A percentile compares a stretch with the other conserved stretches of the same genome.
Evolutionary conservation across 2,329 filamentous ascomycete genomes (phyloP).

Genomic region (Penicillium janthinellum): DNA sequence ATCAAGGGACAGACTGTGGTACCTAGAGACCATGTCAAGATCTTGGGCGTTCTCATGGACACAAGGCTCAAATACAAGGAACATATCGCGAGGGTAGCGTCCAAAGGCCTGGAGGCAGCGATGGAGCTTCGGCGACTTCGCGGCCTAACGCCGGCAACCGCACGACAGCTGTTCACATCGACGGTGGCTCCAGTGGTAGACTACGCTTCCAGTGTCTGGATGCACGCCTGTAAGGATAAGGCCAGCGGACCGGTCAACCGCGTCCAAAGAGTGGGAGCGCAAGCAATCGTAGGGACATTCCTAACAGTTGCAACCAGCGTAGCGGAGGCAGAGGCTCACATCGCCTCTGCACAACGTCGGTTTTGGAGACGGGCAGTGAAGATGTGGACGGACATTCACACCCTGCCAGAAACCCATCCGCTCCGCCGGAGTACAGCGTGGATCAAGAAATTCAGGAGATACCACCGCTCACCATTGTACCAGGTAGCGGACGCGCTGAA

Average conservation of each 20-base stretch:
- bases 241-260: slow-evolving; percentile 23
- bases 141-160: slow-evolving; percentile 19
- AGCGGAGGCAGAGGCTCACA: slow-evolving; percentile 28
- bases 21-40: slow-evolving; percentile 23
- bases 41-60: slow-evolving; percentile 30
- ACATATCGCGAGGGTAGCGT: slow-evolving; percentile 20
- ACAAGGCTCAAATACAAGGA: slow-evolving; percentile 31
- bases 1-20: slow-evolving; percentile 24
- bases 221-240: slow-evolving; percentile 24
- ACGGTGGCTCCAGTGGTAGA: slow-evolving; percentile 31
- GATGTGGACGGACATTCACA: slow-evolving; percentile 22
- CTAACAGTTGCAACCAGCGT: slow-evolving; percentile 26
- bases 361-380: slow-evolving; percentile 26
- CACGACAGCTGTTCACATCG: slow-evolving; percentile 25
- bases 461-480: slow-evolving; percentile 16
- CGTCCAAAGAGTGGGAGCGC: slow-evolving; percentile 28
- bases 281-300: slow-evolving; percentile 30
- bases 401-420: slow-evolving; percentile 19
- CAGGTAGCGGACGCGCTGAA: slow-evolving; percentile 18
- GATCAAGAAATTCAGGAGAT: slow-evolving; percentile 22
- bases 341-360: slow-evolving; percentile 19
- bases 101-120: slow-evolving; percentile 28
- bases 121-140: slow-evolving; percentile 21
- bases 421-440: slow-evolving; percentile 18
- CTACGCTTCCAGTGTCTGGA: slow-evolving; percentile 27